Percentiles rank a stretch among this genome's conserved stretches.
These are phyloP conservation scores for Candida oleophila DNA, from an alignment of 805 yeast species.

Conservation along the genomic window DNA sequence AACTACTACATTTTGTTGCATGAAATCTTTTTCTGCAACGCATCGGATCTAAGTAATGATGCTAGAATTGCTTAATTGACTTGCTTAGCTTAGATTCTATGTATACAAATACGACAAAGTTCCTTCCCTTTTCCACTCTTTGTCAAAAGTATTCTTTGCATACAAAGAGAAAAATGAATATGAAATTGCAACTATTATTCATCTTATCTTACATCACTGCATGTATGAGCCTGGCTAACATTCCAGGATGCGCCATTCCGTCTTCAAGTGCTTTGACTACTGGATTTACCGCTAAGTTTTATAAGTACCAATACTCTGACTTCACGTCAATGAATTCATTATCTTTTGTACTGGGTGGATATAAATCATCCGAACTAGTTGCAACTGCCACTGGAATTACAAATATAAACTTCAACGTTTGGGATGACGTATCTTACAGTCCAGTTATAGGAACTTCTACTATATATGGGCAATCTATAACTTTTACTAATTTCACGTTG, in stretches of 20 bases:
- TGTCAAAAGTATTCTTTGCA: no score
- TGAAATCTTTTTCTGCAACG: no score
- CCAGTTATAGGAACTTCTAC: not conserved
- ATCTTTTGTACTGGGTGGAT: not conserved
- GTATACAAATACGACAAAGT: no score
- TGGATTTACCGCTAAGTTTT: constrained; percentile 1
- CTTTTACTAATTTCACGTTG: not conserved
- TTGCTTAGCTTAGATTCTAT: no score
- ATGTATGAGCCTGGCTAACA: not conserved
- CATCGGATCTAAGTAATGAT: no score
- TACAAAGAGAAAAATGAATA: no score
- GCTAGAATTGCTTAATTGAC: no score
- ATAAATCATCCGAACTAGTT: not conserved
- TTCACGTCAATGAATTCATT: no score
- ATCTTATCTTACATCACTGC: no score
- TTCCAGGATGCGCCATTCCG: not conserved
- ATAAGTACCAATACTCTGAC: not conserved
- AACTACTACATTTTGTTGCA: no score
- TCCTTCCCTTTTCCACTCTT: no score
- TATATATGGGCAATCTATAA: not conserved
- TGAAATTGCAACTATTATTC: no score
- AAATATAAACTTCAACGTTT: not conserved
- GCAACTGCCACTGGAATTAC: not conserved
- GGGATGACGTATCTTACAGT: not conserved
- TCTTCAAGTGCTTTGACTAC: not conserved